A percentile compares a stretch with the other conserved stretches of the same genome.
Evolutionary conservation across 805 yeast species (phyloP).

Genomic region (Candida vartiovaarae): DNA sequence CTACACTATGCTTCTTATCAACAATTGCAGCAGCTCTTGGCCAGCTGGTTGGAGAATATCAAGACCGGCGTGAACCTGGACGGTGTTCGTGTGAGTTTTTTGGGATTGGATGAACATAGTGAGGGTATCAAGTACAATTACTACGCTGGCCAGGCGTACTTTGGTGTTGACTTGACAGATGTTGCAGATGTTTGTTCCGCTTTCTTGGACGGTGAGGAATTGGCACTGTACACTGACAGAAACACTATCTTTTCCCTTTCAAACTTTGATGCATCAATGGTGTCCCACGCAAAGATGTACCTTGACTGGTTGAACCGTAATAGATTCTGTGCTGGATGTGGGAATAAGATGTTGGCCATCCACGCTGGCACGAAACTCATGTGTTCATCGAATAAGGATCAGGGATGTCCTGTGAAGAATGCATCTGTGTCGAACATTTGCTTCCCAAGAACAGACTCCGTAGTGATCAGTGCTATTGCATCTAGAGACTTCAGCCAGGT

Average conservation of each 20-base stretch:
- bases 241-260: constrained; percentile 17
- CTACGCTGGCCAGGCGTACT: constrained; percentile 57
- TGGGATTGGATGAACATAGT: constrained; percentile 40
- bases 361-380: constrained; percentile 60
- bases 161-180: constrained; percentile 46
- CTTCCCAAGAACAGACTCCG: constrained; percentile 91
- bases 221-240: constrained; percentile 6
- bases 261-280: constrained; percentile 52
- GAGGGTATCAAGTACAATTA: constrained; percentile 33
- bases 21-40: constrained; percentile 8
- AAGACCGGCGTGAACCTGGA: constrained; percentile 17
- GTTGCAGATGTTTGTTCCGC: background rate
- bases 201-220: background rate
- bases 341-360: constrained; percentile 48
- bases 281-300: constrained; percentile 76
- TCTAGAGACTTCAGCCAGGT: constrained; percentile 53
- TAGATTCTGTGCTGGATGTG: constrained; percentile 86
- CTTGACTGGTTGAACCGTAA: constrained; percentile 79
- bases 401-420: constrained; percentile 31
- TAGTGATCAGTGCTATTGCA: constrained; percentile 73
- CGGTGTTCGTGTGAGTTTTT: constrained; percentile 35
- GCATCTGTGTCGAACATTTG: constrained; percentile 63
- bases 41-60: constrained; percentile 12
- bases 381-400: constrained; percentile 31
- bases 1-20: constrained; percentile 12